A percentile compares a stretch with the other conserved stretches of the same genome.
Evolutionary conservation across 164 flowering plant genomes (phyloP).

Genomic region (Berberis thunbergii): DNA sequence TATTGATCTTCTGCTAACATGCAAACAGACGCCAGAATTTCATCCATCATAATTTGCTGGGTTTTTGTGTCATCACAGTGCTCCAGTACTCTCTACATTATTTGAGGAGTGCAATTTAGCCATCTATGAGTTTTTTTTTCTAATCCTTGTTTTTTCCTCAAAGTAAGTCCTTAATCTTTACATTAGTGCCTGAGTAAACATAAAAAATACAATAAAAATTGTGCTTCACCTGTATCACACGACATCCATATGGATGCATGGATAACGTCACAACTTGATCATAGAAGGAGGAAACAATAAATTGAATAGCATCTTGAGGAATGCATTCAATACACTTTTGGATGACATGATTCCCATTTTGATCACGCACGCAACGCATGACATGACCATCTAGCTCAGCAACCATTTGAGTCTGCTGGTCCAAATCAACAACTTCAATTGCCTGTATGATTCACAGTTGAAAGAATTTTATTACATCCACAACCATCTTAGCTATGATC

Average conservation of each 20-base stretch:
- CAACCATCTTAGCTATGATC: no score
- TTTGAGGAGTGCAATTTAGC: background rate
- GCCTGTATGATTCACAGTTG: conserved; percentile 38
- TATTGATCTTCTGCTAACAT: conserved; percentile 95
- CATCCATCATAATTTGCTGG: conserved; percentile 84
- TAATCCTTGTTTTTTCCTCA: no score
- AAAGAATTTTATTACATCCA: no score
- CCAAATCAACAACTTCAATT: conserved; percentile 94
- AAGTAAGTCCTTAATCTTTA: no score
- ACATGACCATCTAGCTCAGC: conserved; percentile 87
- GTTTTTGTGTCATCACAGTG: conserved; percentile 69
- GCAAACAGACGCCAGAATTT: conserved; percentile 66
- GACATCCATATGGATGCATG: conserved; percentile 96
- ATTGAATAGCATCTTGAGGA: conserved; percentile 85
- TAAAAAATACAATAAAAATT: background rate
- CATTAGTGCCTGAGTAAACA: background rate
- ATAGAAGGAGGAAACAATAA: conserved; percentile 71
- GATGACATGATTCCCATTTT: conserved; percentile 97
- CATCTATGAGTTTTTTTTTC: no score
- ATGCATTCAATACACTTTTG: conserved; percentile 98
- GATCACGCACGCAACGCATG: conserved; percentile 96
- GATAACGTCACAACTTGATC: conserved; percentile 93
- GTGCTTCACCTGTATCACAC: conserved; percentile 80
- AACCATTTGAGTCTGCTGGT: conserved; percentile 89
- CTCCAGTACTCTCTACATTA: conserved; percentile 72